Percentiles rank a stretch among this genome's conserved stretches.
phyloP scores from a whole-genome alignment of 1,139 yeast species.

The Blastobotrys ciferrii region DNA sequence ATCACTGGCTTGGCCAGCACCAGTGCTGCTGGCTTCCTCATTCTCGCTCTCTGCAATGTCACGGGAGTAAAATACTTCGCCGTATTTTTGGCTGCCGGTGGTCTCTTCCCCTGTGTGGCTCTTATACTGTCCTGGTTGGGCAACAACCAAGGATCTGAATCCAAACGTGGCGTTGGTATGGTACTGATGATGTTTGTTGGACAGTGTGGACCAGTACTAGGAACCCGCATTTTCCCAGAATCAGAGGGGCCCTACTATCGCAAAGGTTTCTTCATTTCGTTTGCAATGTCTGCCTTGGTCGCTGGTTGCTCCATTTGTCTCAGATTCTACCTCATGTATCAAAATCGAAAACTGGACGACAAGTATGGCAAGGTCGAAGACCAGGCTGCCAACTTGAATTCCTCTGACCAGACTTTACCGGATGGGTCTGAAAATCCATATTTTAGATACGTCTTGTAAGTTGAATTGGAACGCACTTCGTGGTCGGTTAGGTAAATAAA shows the following conservation, averaged over 20 bases:
- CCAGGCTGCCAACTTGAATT: too few species aligned
- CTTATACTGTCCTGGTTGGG: conserved; percentile 34
- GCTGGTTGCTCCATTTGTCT: conserved; percentile 22
- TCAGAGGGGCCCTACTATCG: conserved; percentile 33
- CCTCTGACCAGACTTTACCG: too few species aligned
- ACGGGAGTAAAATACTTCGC: conserved; percentile 34
- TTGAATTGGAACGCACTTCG: too few species aligned
- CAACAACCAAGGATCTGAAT: conserved; percentile 36
- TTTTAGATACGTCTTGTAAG: too few species aligned
- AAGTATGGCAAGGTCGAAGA: too few species aligned
- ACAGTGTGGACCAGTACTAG: conserved; percentile 37
- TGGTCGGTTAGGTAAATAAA: too few species aligned
- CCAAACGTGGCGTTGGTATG: conserved; percentile 32
- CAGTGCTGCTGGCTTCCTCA: conserved; percentile 34
- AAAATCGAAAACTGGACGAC: conserved; percentile 28
- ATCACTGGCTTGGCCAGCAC: conserved; percentile 26
- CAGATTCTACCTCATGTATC: conserved; percentile 22
- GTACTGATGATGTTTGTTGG: conserved; percentile 35
- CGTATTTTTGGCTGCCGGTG: conserved; percentile 33
- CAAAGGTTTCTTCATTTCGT: conserved; percentile 33
- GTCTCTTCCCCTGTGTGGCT: conserved; percentile 34
- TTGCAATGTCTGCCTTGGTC: conserved; percentile 26
- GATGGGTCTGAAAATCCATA: too few species aligned
- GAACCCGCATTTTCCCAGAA: conserved; percentile 33
- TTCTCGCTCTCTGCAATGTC: conserved; percentile 28